Evolutionary conservation across 257 asterid genomes (phyloP), one percentile per base, ranked within the genome.

Genomic region (Voacanga thouarsii): DNA sequence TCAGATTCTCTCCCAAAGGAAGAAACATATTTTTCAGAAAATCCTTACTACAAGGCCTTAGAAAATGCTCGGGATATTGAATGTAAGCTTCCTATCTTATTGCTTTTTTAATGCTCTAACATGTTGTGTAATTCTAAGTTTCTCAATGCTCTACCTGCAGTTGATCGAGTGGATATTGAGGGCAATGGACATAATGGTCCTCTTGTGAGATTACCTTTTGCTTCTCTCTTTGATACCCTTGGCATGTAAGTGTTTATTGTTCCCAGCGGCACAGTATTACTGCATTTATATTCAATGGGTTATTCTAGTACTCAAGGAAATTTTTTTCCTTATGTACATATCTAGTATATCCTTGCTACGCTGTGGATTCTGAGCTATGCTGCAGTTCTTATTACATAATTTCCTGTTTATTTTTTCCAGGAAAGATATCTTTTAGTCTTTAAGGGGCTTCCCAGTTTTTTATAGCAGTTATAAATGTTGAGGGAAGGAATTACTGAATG

Each of bases 151-250:
- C 80, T 87, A 78, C 86, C 80, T 81, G 86, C 95, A 96, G 99
- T 93, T 89, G 96, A 93, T 88, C 92, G 96, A 39, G 71, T 70
- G 24, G 99, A 96, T 80, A 82, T 89, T 74, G 97, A 96, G 87
- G 97, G 95, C 76, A 89, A 94, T 83, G 92, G 86, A 47, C 89
- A 80, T 53, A 77, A 75, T 88, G 94, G 90, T 75, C 88, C 90
- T 28, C 89, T 89, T 74, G 88, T 88, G 80, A 94, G 96, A 82
- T 76, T 96, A 72, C 95, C 99, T 76, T 96, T 96, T 81, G 96
- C 99, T 57, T 90, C 97, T 82, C 92, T 96, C n/a, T 92, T 89
- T 82, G 99, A 93, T 87, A 87, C 90, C 57, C 97, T 93, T 81
- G 94, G 98, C 90, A 82, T 86, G 99, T 94, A 79, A 92, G 97